Percentiles rank a stretch among this genome's conserved stretches.
Conservation (phyloP, 768 basidiomycete species). For the Cystobasidium onofrii region DNA sequence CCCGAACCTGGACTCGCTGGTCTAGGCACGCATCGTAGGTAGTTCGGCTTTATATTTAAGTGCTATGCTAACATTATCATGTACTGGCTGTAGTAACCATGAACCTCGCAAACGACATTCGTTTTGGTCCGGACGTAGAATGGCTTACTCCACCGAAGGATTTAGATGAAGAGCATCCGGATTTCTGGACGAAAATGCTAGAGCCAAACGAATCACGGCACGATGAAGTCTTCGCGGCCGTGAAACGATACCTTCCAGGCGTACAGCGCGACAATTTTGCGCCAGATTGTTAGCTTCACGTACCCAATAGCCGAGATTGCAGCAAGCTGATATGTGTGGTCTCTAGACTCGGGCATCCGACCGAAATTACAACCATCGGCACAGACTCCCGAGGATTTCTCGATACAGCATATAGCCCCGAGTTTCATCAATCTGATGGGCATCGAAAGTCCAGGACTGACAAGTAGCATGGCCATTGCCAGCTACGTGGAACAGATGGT, state of each 20-base stretch:
- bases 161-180: constrained; percentile 50
- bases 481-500: constrained; percentile 56
- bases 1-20: constrained; percentile 63
- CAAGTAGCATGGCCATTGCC: constrained; percentile 75
- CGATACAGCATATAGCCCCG: constrained; percentile 37
- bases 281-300: constrained; percentile 57
- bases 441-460: constrained; percentile 88
- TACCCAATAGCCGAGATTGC: neutral
- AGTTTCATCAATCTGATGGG: constrained; percentile 73
- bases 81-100: constrained; percentile 45
- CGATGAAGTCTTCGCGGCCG: constrained; percentile 60
- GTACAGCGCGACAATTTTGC: constrained; percentile 57
- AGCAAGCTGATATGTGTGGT: neutral
- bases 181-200: constrained; percentile 69
- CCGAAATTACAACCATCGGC: constrained; percentile 77
- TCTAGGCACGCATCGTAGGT: constrained; percentile 77
- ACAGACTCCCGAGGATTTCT: constrained; percentile 58
- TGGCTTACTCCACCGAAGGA: constrained; percentile 57
- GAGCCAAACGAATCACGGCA: constrained; percentile 56
- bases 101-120: constrained; percentile 71
- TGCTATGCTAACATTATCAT: neutral
- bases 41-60: neutral
- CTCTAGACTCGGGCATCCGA: constrained; percentile 48
- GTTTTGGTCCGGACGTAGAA: constrained; percentile 88
- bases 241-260: constrained; percentile 65